Evolutionary conservation across 345 rosid genomes (phyloP).

Genomic region (Linum usitatissimum): DNA sequence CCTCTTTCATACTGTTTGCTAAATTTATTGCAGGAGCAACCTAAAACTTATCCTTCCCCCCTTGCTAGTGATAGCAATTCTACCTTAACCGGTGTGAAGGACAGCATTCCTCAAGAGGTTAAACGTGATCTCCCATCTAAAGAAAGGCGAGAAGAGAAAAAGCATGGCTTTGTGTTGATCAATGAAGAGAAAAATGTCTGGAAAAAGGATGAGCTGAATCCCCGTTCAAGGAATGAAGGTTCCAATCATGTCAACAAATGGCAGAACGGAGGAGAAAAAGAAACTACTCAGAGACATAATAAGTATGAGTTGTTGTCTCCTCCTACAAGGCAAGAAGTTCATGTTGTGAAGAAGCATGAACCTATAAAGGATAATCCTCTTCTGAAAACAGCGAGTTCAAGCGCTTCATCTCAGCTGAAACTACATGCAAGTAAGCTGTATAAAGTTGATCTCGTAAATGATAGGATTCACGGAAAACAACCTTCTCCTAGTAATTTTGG

Average conservation of each 20-base stretch:
- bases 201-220: slow-evolving; percentile 21
- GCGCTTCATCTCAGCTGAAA: slow-evolving; percentile 34
- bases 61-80: slow-evolving; percentile 21
- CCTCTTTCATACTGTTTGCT: slow-evolving; percentile 1
- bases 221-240: slow-evolving; percentile 23
- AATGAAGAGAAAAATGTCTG: slow-evolving; percentile 20
- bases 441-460: slow-evolving; percentile 21
- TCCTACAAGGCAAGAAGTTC: slow-evolving; percentile 30
- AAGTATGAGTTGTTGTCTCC: slow-evolving; percentile 17
- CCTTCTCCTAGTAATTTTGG: slow-evolving; percentile 18
- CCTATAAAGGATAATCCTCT: slow-evolving; percentile 30
- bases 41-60: slow-evolving; percentile 22
- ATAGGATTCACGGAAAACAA: slow-evolving; percentile 16
- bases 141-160: slow-evolving; percentile 15
- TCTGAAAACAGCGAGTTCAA: slow-evolving; percentile 34
- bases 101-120: slow-evolving; percentile 18
- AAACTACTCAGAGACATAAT: slow-evolving; percentile 21
- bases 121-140: slow-evolving; percentile 18
- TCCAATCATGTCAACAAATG: slow-evolving; percentile 24
- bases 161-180: slow-evolving; percentile 21
- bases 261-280: slow-evolving; percentile 15
- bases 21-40: slow-evolving; percentile 37
- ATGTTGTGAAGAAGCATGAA: slow-evolving; percentile 23
- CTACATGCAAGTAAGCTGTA: slow-evolving; percentile 24
- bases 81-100: slow-evolving; percentile 27